Evolutionary conservation across 176 grass and related monocot species (phyloP).

Genomic region (Ananas comosus): DNA sequence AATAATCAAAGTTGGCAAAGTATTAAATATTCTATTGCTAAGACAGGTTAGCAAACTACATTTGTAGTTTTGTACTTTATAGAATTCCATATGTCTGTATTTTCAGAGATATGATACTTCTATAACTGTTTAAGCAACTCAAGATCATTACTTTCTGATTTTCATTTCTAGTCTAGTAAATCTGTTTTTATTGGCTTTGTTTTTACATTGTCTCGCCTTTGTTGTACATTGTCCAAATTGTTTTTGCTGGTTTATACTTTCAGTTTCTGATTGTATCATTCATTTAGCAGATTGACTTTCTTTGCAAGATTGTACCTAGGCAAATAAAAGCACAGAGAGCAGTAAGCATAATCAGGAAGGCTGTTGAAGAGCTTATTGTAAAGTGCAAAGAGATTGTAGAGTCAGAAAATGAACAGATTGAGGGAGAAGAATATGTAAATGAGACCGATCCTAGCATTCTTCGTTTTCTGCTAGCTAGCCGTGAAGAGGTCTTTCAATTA

Average conservation of each 20-base stretch:
- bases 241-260: no score
- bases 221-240: no score
- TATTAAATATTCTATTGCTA: no score
- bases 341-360: slow-evolving; percentile 64
- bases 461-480: slow-evolving; percentile 83
- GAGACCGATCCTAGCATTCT: slow-evolving; percentile 95
- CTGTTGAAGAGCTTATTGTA: slow-evolving; percentile 73
- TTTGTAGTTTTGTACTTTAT: no score
- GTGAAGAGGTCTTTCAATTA: slow-evolving; percentile 67
- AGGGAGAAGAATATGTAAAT: slow-evolving; percentile 91
- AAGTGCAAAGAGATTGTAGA: slow-evolving; percentile 95
- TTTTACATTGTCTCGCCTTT: background rate
- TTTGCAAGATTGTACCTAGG: slow-evolving; percentile 90
- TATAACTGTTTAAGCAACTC: background rate
- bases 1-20: background rate
- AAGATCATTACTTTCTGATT: background rate
- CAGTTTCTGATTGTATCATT: slow-evolving; percentile 12
- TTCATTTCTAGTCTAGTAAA: background rate
- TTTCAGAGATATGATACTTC: background rate
- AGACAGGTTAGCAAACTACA: no score
- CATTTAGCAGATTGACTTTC: slow-evolving; percentile 44
- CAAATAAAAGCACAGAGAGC: slow-evolving; percentile 88
- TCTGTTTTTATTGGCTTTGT: background rate
- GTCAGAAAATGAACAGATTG: slow-evolving; percentile 89
- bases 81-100: background rate